Evolutionary conservation across 352 stramenopile genomes (phyloP).

Genomic region (Plasmopara muralis): DNA sequence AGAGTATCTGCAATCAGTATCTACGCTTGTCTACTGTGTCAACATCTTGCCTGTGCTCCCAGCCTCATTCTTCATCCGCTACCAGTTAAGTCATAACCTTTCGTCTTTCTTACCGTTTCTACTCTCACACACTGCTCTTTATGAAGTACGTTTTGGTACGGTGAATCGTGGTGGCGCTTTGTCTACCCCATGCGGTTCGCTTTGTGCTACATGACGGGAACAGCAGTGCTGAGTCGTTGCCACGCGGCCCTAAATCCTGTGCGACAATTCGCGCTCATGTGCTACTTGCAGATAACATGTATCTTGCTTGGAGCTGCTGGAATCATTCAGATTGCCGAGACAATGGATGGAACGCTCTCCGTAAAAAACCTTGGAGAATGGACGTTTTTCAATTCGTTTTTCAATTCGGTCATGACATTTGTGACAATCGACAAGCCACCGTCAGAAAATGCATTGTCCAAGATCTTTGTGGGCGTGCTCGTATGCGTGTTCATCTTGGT

Average conservation of each 20-base stretch:
- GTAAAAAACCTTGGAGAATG: conserved; percentile 67
- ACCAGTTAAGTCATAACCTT: conserved; percentile 45
- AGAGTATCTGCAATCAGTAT: conserved; percentile 60
- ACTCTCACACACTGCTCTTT: background rate
- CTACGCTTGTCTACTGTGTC: conserved; percentile 44
- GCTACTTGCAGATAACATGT: conserved; percentile 74
- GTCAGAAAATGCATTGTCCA: conserved; percentile 74
- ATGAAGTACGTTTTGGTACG: conserved; percentile 72
- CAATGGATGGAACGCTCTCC: conserved; percentile 43
- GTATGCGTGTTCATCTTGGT: conserved; percentile 82
- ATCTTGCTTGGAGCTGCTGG: conserved; percentile 71
- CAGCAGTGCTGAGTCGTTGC: conserved; percentile 70
- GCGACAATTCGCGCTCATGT: conserved; percentile 71
- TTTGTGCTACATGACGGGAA: conserved; percentile 74
- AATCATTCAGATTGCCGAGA: conserved; percentile 83
- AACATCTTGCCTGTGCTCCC: conserved; percentile 74
- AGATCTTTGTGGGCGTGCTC: conserved; percentile 74
- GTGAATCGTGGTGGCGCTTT: conserved; percentile 69
- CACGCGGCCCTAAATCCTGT: conserved; percentile 75
- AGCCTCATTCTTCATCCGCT: conserved; percentile 59
- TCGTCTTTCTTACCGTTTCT: background rate
- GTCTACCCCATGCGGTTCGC: conserved; percentile 78
- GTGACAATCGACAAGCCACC: conserved; percentile 82
- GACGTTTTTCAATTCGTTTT: conserved; percentile 86
- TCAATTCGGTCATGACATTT: conserved; percentile 85